A percentile compares a stretch with the other conserved stretches of the same genome.
phyloP scores from a whole-genome alignment of 768 basidiomycete genomes.

The Lactifluus subvellereus region DNA sequence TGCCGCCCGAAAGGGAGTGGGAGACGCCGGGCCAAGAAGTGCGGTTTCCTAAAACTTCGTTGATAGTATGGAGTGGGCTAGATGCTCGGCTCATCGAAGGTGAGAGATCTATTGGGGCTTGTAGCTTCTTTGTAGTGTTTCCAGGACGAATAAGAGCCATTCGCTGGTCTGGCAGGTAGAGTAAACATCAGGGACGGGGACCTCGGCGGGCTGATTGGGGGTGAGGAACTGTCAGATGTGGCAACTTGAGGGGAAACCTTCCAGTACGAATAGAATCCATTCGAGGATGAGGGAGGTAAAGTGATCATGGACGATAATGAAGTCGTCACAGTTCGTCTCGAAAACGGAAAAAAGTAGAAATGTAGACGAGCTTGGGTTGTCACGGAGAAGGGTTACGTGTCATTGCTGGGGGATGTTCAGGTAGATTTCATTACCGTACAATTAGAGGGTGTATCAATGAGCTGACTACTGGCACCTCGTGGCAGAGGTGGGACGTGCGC shows the following conservation, averaged over 20 bases:
- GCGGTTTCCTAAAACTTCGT: background rate
- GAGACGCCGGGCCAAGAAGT: slow-evolving; percentile 1
- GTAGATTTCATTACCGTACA: background rate
- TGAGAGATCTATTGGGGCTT: background rate
- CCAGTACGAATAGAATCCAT: slow-evolving; percentile 9
- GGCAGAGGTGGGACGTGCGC: background rate
- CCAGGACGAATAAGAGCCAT: background rate
- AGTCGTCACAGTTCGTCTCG: background rate
- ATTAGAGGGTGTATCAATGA: background rate
- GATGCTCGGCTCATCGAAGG: background rate
- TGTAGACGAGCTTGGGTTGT: background rate
- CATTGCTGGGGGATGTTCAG: background rate
- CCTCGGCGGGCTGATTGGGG: background rate
- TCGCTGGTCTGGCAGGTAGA: background rate
- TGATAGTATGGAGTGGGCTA: background rate
- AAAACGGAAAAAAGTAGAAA: background rate
- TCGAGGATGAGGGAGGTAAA: slow-evolving; percentile 3
- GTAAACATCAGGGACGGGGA: background rate
- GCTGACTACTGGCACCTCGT: background rate
- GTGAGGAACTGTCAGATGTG: background rate
- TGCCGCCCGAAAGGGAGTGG: background rate
- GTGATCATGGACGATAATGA: slow-evolving; percentile 1
- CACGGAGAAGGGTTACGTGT: background rate
- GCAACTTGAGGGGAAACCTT: background rate
- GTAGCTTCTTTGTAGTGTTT: background rate